Evolutionary conservation across 192 early-diverging fungal species (phyloP).

Genomic region (Blastocladiella britannica): DNA sequence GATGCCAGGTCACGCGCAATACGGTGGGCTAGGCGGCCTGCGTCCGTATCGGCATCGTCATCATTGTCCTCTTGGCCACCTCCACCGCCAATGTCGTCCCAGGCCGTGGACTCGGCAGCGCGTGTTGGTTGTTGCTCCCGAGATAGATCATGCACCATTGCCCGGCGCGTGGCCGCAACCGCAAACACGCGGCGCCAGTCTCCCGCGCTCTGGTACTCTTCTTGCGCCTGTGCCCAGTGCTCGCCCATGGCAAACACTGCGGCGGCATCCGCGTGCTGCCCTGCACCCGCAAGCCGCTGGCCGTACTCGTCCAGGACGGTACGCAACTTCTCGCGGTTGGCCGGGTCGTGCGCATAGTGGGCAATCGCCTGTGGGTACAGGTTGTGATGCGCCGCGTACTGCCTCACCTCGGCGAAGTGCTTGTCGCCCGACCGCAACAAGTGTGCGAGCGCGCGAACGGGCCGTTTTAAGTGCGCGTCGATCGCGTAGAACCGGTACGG

Average conservation of each 20-base stretch:
- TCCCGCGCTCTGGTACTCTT: slow-evolving; percentile 26
- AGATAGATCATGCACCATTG: too few relatives aligned
- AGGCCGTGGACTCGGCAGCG: slow-evolving; percentile 26
- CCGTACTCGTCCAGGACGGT: slow-evolving; percentile 30
- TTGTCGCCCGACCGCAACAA: slow-evolving; percentile 10
- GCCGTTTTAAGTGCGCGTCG: slow-evolving; percentile 59
- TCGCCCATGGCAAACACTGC: slow-evolving; percentile 32
- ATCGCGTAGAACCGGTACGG: slow-evolving; percentile 71
- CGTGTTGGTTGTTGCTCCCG: slow-evolving; percentile 20
- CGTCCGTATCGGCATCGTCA: slow-evolving; percentile 3
- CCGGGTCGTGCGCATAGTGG: slow-evolving; percentile 22
- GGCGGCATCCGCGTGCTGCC: slow-evolving; percentile 44
- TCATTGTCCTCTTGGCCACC: not conserved
- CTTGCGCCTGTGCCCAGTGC: slow-evolving; percentile 31
- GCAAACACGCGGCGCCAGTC: slow-evolving; percentile 47
- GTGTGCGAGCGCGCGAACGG: slow-evolving; percentile 45
- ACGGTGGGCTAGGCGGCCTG: slow-evolving; percentile 10
- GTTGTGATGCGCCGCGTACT: slow-evolving; percentile 39
- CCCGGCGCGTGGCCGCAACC: slow-evolving; percentile 34
- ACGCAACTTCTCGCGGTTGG: slow-evolving; percentile 22
- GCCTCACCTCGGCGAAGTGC: slow-evolving; percentile 32
- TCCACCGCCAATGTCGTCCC: slow-evolving; percentile 26
- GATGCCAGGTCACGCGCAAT: slow-evolving; percentile 20
- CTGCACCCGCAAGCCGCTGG: slow-evolving; percentile 28
- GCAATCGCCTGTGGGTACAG: slow-evolving; percentile 39